These are phyloP conservation scores for Plasmodium reichenowi DNA, from an alignment of 169 alveolate genomes.

Conservation along the genomic window DNA sequence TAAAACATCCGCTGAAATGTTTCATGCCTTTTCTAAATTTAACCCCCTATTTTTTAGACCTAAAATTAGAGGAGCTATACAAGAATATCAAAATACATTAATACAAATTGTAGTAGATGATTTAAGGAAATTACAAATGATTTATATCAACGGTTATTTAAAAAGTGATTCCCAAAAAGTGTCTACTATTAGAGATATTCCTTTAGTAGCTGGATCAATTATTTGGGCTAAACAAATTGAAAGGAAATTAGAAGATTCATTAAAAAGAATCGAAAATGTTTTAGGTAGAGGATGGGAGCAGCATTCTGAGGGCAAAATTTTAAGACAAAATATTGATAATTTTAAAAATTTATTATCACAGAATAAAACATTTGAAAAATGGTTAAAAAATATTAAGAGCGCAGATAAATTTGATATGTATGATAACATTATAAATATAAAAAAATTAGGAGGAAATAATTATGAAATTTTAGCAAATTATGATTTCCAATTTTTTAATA, in stretches of 20 bases:
- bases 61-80: conserved; percentile 96
- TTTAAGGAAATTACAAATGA: conserved; percentile 90
- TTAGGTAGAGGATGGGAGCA: conserved; percentile 96
- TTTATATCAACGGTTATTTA: conserved; percentile 91
- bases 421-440: conserved; percentile 69
- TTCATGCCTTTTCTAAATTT: conserved; percentile 94
- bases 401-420: conserved; percentile 75
- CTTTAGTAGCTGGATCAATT: conserved; percentile 94
- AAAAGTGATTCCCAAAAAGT: conserved; percentile 92
- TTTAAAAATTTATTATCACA: conserved; percentile 90
- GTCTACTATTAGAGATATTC: conserved; percentile 94
- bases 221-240: conserved; percentile 96
- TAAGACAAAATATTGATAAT: conserved; percentile 93
- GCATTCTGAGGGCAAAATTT: conserved; percentile 94
- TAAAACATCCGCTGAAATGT: conserved; percentile 96
- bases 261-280: conserved; percentile 90
- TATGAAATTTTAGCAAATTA: conserved; percentile 82
- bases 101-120: conserved; percentile 93
- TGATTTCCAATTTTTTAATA: conserved; percentile 75
- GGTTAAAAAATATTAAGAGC: conserved; percentile 70
- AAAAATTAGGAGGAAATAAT: conserved; percentile 61
- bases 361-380: conserved; percentile 79
- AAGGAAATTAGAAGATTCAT: conserved; percentile 88
- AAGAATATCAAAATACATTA: conserved; percentile 96
- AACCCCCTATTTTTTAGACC: conserved; percentile 96